These are phyloP conservation scores for Sporothrix phasma DNA, from an alignment of 2,329 filamentous ascomycete species.

Conservation along the genomic window DNA sequence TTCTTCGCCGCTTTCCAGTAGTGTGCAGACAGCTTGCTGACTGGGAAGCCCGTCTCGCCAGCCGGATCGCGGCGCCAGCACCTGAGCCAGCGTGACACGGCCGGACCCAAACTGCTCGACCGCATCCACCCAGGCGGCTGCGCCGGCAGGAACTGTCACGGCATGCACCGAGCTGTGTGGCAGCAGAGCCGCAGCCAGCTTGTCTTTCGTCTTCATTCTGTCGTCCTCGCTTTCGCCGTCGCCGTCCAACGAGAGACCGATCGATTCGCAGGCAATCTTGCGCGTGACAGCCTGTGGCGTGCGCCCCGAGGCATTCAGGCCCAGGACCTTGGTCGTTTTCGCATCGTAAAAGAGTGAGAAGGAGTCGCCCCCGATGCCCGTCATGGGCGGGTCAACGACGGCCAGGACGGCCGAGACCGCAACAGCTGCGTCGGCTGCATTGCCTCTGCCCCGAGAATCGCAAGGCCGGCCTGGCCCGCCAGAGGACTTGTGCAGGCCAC, in stretches of 20 bases:
- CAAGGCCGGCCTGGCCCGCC: constrained; percentile 74
- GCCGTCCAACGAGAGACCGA: constrained; percentile 42
- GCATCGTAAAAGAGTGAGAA: constrained; percentile 87
- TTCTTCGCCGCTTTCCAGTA: constrained; percentile 22
- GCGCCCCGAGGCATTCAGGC: constrained; percentile 85
- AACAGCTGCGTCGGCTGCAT: constrained; percentile 87
- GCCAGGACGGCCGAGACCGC: constrained; percentile 82
- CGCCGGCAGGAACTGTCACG: constrained; percentile 58
- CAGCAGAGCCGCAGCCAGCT: constrained; percentile 36
- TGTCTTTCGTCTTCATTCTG: neutral
- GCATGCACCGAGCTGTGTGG: constrained; percentile 65
- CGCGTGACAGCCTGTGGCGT: constrained; percentile 60
- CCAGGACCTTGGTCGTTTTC: constrained; percentile 54
- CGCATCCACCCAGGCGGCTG: constrained; percentile 73
- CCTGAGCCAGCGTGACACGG: constrained; percentile 60
- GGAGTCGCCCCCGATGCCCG: constrained; percentile 88
- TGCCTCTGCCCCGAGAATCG: constrained; percentile 75
- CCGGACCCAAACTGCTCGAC: constrained; percentile 80
- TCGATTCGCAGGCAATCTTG: constrained; percentile 56
- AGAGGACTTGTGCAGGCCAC: constrained; percentile 81
- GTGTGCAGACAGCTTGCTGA: constrained; percentile 55
- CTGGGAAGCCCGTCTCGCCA: constrained; percentile 80
- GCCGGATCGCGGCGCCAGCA: constrained; percentile 72
- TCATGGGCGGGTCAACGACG: constrained; percentile 84
- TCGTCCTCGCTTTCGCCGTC: constrained; percentile 23